phyloP scores from a whole-genome alignment of 129 eudicot species.

The Lactuca sativa region DNA sequence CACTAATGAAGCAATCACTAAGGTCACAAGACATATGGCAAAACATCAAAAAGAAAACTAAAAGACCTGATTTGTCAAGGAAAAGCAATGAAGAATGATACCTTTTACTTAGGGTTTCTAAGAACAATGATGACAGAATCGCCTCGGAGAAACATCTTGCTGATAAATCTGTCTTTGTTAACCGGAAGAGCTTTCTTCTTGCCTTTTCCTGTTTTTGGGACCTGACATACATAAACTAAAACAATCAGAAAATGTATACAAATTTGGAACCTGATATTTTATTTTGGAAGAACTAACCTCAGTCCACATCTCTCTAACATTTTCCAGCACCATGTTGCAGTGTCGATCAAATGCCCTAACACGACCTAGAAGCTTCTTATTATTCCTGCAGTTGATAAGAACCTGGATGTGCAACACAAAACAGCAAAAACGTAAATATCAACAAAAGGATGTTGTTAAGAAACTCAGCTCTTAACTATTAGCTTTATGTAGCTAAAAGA shows the following conservation, averaged over 20 bases:
- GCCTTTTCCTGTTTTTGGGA: constrained; percentile 96
- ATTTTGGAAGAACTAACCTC: constrained; percentile 56
- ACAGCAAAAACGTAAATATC: neutral
- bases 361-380: constrained; percentile 86
- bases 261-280: neutral
- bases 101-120: constrained; percentile 84
- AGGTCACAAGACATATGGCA: neutral
- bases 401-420: constrained; percentile 40
- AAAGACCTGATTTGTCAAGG: neutral
- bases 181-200: constrained; percentile 94
- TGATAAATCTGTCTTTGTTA: constrained; percentile 89
- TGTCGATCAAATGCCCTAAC: constrained; percentile 97
- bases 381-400: constrained; percentile 85
- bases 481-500: no score
- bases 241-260: constrained; percentile 2
- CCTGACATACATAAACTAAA: constrained; percentile 33
- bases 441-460: neutral
- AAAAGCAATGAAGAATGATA: constrained; percentile 9
- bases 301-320: constrained; percentile 98
- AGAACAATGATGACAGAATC: constrained; percentile 96
- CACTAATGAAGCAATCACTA: no score
- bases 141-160: constrained; percentile 97
- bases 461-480: neutral
- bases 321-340: constrained; percentile 98
- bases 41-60: neutral